Percentiles rank a stretch among this genome's conserved stretches.
Conservation (phyloP, 257 asterid species). For the Nicotiana obtusifolia region DNA sequence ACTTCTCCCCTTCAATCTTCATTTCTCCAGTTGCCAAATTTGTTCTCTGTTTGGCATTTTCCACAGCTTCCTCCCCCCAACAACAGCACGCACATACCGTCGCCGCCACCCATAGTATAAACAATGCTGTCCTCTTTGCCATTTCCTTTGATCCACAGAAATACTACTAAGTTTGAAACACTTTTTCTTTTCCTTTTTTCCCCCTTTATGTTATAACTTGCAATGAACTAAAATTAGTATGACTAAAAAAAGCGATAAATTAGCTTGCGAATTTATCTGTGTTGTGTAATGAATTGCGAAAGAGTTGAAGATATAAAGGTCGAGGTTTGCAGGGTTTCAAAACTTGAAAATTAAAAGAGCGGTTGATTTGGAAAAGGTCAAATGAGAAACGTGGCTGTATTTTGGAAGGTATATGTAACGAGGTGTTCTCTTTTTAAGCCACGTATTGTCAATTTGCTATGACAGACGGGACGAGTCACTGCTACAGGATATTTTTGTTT, state of each 20-base stretch:
- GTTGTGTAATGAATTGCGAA: neutral
- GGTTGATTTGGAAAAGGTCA: too few relatives aligned
- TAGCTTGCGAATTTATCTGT: too few relatives aligned
- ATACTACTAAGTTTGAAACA: neutral
- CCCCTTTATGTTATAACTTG: neutral
- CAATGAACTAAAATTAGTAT: neutral
- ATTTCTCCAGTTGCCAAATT: slow-evolving; percentile 10
- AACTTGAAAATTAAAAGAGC: neutral
- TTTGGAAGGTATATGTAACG: neutral
- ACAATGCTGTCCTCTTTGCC: slow-evolving; percentile 14
- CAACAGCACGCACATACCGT: slow-evolving; percentile 1
- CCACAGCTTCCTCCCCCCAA: slow-evolving; percentile 13
- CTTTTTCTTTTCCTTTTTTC: too few relatives aligned
- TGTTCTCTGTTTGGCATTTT: slow-evolving; percentile 8
- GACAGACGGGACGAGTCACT: neutral
- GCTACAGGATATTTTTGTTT: neutral
- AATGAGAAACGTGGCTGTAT: neutral
- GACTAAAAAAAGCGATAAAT: too few relatives aligned
- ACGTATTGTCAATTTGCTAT: neutral
- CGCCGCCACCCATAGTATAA: slow-evolving; percentile 11
- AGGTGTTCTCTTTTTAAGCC: neutral
- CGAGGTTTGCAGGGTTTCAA: neutral
- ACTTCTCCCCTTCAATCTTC: neutral
- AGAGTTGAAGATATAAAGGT: neutral
- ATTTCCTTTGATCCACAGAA: neutral